Conservation (phyloP, 805 yeast species). For the Candida suzukii region DNA sequence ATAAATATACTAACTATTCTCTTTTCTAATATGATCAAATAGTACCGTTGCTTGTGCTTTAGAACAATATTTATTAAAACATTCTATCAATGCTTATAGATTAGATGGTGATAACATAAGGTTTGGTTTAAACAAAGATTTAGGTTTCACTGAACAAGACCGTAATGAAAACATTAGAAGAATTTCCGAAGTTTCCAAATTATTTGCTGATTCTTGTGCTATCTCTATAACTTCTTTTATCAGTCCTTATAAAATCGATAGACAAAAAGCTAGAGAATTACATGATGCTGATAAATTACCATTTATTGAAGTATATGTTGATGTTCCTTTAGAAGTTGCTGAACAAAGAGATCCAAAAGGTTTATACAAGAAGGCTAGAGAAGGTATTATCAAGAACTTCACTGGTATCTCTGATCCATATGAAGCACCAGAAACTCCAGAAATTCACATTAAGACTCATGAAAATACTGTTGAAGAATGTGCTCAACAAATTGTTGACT, state of each 20-base stretch:
- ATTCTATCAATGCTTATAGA: constrained; percentile 71
- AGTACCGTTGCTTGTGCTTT: constrained; percentile 90
- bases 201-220: constrained; percentile 89
- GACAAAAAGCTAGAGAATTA: constrained; percentile 78
- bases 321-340: constrained; percentile 90
- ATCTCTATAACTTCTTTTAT: constrained; percentile 88
- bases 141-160: constrained; percentile 87
- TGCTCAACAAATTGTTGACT: constrained; percentile 64
- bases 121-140: constrained; percentile 90
- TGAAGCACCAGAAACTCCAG: constrained; percentile 85
- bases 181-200: constrained; percentile 88
- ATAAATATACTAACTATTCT: neutral
- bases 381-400: constrained; percentile 88
- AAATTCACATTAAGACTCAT: constrained; percentile 73
- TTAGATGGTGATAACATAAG: constrained; percentile 93
- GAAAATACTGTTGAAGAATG: constrained; percentile 71
- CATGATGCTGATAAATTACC: constrained; percentile 73
- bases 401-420: constrained; percentile 96
- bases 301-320: constrained; percentile 85
- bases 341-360: constrained; percentile 98
- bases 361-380: constrained; percentile 91
- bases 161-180: constrained; percentile 93
- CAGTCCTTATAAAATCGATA: constrained; percentile 81
- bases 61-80: constrained; percentile 71
- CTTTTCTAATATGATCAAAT: neutral